Evolutionary conservation across 768 basidiomycete genomes (phyloP), one percentile per base, ranked within the genome.

Genomic region (Hortiboletus flavorubellus): DNA sequence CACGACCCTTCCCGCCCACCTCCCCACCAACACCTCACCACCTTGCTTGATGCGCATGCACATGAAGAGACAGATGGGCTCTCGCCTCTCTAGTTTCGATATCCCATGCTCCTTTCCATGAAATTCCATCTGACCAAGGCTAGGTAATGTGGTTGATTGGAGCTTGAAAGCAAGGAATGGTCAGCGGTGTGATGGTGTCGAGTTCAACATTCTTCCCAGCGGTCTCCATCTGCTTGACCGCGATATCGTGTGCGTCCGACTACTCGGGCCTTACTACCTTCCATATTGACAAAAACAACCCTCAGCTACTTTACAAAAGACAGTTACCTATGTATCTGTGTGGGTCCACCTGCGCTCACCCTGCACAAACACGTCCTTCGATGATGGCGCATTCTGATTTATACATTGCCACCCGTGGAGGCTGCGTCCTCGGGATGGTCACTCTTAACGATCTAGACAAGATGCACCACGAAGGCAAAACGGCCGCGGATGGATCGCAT

Each of bases 61-160:
- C n/a, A n/a, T n/a, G n/a, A n/a, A n/a, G n/a, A n/a, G n/a, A n/a
- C n/a, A n/a, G n/a, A n/a, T n/a, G n/a, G n/a, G n/a, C n/a, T n/a
- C n/a, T n/a, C n/a, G n/a, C 26, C 16, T 26, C 5, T 16, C 6
- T 35, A 91, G 90, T 89, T 64, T 87, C 89, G 11, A 86, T 91
- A 67, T 92, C 91, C 58, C 89, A 92, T 71, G 79, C 85, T 16
- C 89, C 89, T 7, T 93, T 93, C 63, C n/a, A n/a, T n/a, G n/a
- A n/a, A n/a, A n/a, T n/a, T n/a, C n/a, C 91, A 93, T 71, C 87
- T 89, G 1, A 93, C 89, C 21, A 80, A 82, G 59, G n/a, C n/a
- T n/a, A n/a, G 91, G 91, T 14, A 91, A 91, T 67, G 68, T 85
- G 14, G 75, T 92, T 14, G 90, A 92, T 69, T 93, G 91, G 91